These are phyloP conservation scores for Phytophthora cactorum DNA, from an alignment of 352 stramenopile genomes.

Conservation along the genomic window DNA sequence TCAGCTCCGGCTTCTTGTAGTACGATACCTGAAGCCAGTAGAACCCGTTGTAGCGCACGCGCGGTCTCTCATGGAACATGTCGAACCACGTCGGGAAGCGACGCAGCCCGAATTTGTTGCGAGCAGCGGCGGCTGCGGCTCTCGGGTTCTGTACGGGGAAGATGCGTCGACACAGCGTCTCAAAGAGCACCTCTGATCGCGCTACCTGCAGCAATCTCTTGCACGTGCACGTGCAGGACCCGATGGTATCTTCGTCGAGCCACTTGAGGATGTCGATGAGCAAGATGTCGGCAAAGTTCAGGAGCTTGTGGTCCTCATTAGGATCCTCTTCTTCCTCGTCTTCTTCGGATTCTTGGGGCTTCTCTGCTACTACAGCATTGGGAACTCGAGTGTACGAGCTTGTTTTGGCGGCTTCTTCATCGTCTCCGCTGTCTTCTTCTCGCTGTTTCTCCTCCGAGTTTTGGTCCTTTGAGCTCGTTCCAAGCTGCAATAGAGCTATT, in stretches of 20 bases:
- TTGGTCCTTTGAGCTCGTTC: conserved; percentile 11
- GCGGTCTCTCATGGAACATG: conserved; percentile 74
- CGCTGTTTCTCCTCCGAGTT: conserved; percentile 24
- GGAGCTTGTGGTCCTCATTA: conserved; percentile 41
- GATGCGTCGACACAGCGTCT: conserved; percentile 72
- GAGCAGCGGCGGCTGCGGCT: conserved; percentile 44
- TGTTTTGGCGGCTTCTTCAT: conserved; percentile 17
- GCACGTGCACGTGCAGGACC: conserved; percentile 56
- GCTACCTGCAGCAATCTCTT: conserved; percentile 61
- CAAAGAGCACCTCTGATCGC: conserved; percentile 64
- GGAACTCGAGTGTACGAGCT: not conserved
- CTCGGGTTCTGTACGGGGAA: conserved; percentile 69
- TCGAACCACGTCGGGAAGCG: conserved; percentile 73
- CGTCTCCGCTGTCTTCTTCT: conserved; percentile 26
- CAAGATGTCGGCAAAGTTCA: conserved; percentile 75
- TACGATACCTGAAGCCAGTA: conserved; percentile 83
- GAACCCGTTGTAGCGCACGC: conserved; percentile 82
- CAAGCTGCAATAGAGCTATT: not conserved
- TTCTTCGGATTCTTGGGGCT: conserved; percentile 10
- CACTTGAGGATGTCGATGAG: conserved; percentile 73
- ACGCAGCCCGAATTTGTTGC: conserved; percentile 67
- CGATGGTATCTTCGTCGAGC: conserved; percentile 80
- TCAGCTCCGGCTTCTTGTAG: conserved; percentile 88
- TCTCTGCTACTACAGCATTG: not conserved
- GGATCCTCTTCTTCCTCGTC: conserved; percentile 26